Evolutionary conservation across 257 asterid genomes (phyloP), one percentile per base, ranked within the genome.

Genomic region (Ehretia macrophylla): DNA sequence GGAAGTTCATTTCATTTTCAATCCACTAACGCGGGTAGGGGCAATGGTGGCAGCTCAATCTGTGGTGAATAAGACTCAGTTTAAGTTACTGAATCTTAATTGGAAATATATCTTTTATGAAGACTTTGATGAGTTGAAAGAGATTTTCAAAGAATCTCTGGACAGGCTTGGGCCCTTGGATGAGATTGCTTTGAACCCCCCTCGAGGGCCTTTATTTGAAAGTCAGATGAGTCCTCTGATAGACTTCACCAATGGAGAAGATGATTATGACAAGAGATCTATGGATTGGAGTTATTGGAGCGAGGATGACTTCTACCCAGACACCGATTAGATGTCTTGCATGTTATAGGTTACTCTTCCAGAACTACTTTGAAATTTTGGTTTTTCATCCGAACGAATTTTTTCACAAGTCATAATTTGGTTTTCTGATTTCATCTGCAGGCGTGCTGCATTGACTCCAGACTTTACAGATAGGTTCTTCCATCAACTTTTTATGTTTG

Each of bases 91-190:
- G 67, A 86, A 81, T 37, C 67, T 92, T 8, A 71, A 88, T 16
- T 91, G 87, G 35, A 92, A 92, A 78, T 84, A 77, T 72, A 83
- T 92, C 18, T 83, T 96, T 32, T 97, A 92, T 1, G 97, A 86
- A 73, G 97, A 90, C 17, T 64, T 92, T 2, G 91, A 86, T 51
- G 99, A 92, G 70, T 72, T 92, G 83, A 74, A 68, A 66, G 83
- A 72, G 18, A 70, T 81, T 52, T 92, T 86, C 63, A 81, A 92
- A 77, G 74, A 77, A 46, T 83, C 52, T 59, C 87, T 79, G 0
- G 80, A 83, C 4, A 79, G 74, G 72, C 99, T 92, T 12, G 99
- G 80, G 5, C 72, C 91, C 9, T 73, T 92, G 76, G 99, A 92
- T 52, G 99, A 92, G 56, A 92, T 88, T 65, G 96, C 65, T 95